A percentile compares a stretch with the other conserved stretches of the same genome.
Conservation (phyloP, 1,284 basidiomycete species). For the Fistulinella cinereoalba region DNA sequence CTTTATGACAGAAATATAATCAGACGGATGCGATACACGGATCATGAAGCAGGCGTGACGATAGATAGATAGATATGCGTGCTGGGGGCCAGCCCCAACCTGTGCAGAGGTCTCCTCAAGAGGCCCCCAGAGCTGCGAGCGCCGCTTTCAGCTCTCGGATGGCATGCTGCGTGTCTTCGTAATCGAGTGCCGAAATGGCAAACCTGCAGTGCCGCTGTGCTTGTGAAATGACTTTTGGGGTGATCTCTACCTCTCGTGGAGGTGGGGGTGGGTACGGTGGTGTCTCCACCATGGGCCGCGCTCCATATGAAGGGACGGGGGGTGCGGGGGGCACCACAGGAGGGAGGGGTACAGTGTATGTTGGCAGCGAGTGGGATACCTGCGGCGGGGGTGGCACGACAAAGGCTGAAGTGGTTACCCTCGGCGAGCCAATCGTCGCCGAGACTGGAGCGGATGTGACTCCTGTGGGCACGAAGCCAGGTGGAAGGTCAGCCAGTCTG, state of each 20-base stretch:
- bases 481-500: conserved; percentile 20
- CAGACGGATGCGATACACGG: conserved; percentile 2
- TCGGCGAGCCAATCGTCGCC: conserved; percentile 12
- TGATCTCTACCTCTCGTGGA: conserved; percentile 48
- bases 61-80: conserved; percentile 9
- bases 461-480: conserved; percentile 26
- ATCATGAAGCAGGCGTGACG: neutral
- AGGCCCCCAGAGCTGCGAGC: conserved; percentile 61
- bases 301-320: conserved; percentile 1
- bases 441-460: conserved; percentile 1
- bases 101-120: conserved; percentile 9
- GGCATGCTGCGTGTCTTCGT: conserved; percentile 86
- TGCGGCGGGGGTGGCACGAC: conserved; percentile 11
- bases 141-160: conserved; percentile 76
- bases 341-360: conserved; percentile 19
- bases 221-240: conserved; percentile 62
- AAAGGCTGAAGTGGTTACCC: conserved; percentile 8
- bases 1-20: neutral
- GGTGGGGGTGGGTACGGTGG: conserved; percentile 34
- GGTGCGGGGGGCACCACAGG: conserved; percentile 3
- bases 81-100: conserved; percentile 7
- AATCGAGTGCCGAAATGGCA: conserved; percentile 89
- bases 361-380: conserved; percentile 6
- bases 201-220: conserved; percentile 88
- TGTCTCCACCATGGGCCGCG: too few relatives aligned